phyloP scores from a whole-genome alignment of 306 rosid species.

The Sechiopsis laciniata region DNA sequence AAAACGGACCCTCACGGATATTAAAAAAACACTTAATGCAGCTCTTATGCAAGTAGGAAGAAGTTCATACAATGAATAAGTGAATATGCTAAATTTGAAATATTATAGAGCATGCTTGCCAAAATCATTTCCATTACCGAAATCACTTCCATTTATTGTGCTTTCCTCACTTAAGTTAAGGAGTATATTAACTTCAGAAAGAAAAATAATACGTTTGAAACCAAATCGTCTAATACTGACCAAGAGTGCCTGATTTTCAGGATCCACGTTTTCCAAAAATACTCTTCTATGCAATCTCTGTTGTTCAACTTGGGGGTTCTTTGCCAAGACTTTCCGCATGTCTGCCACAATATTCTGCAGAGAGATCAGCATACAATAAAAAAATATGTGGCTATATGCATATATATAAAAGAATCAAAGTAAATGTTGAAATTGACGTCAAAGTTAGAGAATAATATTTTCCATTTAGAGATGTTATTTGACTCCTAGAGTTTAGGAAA shows the following conservation, averaged over 20 bases:
- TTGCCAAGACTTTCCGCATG: conserved; percentile 92
- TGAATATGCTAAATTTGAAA: background rate
- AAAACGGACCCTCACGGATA: no score
- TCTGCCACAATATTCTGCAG: conserved; percentile 86
- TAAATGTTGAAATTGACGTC: no score
- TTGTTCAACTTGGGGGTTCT: conserved; percentile 94
- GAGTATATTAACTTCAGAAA: background rate
- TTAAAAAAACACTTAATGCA: background rate
- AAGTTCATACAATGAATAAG: background rate
- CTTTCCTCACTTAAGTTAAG: background rate
- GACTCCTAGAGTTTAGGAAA: no score
- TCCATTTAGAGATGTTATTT: no score
- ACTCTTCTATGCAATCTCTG: conserved; percentile 94
- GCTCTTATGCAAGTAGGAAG: background rate
- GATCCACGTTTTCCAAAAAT: conserved; percentile 70
- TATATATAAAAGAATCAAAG: background rate
- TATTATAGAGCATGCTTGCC: background rate
- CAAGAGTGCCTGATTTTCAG: conserved; percentile 86
- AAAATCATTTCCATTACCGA: background rate
- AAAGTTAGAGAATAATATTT: no score
- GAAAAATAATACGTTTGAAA: background rate
- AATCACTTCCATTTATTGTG: background rate
- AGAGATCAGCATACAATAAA: conserved; percentile 22
- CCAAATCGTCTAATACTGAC: conserved; percentile 46
- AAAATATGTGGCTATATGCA: background rate